These are phyloP conservation scores for Phytophthora pini DNA, from an alignment of 352 stramenopile genomes.

Conservation along the genomic window DNA sequence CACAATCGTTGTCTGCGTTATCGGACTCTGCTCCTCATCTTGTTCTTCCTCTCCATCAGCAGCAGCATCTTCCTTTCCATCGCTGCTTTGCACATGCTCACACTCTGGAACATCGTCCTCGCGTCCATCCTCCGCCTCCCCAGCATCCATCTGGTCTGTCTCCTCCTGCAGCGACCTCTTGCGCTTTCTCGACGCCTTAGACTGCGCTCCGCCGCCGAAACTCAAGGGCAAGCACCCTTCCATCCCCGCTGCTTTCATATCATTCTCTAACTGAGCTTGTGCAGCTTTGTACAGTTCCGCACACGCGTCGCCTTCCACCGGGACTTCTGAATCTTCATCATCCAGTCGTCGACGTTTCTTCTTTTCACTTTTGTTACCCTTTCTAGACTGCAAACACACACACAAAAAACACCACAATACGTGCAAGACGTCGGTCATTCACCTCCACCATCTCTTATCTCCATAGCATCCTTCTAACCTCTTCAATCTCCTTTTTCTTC, in stretches of 20 bases:
- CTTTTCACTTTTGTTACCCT: conserved; percentile 39
- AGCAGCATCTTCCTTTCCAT: conserved; percentile 3
- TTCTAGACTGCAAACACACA: conserved; percentile 1
- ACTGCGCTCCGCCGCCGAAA: conserved; percentile 44
- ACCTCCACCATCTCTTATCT: not conserved
- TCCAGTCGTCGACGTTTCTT: conserved; percentile 37
- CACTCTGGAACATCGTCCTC: not conserved
- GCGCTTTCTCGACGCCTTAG: conserved; percentile 30
- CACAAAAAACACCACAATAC: conserved; percentile 5
- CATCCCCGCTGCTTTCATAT: conserved; percentile 70
- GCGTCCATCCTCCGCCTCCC: not conserved
- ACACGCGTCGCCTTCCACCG: conserved; percentile 16
- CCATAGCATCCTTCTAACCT: conserved; percentile 20
- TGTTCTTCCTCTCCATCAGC: not conserved
- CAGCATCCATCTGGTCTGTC: not conserved
- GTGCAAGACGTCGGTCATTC: conserved; percentile 1
- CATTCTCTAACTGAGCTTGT: conserved; percentile 55
- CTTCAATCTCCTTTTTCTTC: conserved; percentile 15
- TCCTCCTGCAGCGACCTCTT: conserved; percentile 24
- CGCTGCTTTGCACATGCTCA: conserved; percentile 1
- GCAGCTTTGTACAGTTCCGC: conserved; percentile 60
- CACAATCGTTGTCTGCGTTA: conserved; percentile 32
- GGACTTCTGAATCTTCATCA: not conserved
- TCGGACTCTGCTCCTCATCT: not conserved
- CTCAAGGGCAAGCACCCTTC: conserved; percentile 59